phyloP scores from a whole-genome alignment of 305 asterid species.

The Fraxinus latifolia region DNA sequence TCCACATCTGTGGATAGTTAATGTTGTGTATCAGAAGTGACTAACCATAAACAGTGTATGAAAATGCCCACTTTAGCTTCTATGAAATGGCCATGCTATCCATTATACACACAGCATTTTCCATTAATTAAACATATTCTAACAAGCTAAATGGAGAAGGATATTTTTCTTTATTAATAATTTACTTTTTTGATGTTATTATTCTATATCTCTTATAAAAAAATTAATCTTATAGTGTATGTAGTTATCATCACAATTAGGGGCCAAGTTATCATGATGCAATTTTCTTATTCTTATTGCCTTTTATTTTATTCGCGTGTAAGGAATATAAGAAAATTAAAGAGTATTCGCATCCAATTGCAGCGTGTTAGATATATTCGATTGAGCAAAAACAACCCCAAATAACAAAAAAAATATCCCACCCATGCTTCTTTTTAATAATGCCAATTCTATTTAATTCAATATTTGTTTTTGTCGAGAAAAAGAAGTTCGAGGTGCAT shows the following conservation, averaged over 20 bases:
- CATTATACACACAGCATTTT: too few relatives aligned
- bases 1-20: constrained; percentile 8
- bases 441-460: not conserved
- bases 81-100: not conserved
- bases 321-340: not conserved
- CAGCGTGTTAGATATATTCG: not conserved
- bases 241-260: not conserved
- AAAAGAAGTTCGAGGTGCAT: not conserved
- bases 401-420: not conserved
- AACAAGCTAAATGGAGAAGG: not conserved
- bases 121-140: not conserved
- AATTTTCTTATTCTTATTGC: not conserved
- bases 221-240: not conserved
- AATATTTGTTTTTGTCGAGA: not conserved
- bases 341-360: not conserved
- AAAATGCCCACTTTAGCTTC: not conserved
- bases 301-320: not conserved
- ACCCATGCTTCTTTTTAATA: not conserved
- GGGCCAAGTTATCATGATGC: not conserved
- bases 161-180: not conserved
- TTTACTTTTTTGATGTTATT: not conserved
- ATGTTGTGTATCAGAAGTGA: not conserved
- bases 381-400: not conserved
- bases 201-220: not conserved
- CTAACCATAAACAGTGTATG: not conserved